phyloP scores from a whole-genome alignment of 768 basidiomycete species.

The Porpolomopsis calyptriformis region DNA sequence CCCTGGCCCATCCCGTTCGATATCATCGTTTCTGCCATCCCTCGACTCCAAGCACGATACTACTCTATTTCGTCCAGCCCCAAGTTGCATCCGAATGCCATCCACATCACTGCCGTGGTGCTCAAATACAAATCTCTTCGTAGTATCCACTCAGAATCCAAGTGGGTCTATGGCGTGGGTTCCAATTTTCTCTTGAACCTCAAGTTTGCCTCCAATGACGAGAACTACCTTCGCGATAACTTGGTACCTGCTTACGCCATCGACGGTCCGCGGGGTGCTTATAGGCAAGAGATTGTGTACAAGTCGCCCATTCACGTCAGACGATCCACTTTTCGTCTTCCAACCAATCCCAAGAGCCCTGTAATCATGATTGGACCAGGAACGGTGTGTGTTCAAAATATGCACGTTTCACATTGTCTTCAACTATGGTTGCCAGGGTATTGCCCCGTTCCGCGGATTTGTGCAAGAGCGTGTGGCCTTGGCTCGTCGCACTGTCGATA shows the following conservation, averaged over 20 bases:
- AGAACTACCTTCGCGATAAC: slow-evolving; percentile 30
- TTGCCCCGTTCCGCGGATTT: slow-evolving; percentile 98
- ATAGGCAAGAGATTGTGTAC: slow-evolving; percentile 59
- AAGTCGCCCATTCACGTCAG: slow-evolving; percentile 91
- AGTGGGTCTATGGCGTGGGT: slow-evolving; percentile 81
- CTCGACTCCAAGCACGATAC: slow-evolving; percentile 92
- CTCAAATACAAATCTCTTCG: slow-evolving; percentile 77
- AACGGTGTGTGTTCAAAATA: slow-evolving; percentile 52
- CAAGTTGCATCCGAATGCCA: slow-evolving; percentile 77
- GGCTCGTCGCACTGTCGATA: slow-evolving; percentile 87
- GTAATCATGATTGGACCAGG: slow-evolving; percentile 99
- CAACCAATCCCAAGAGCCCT: slow-evolving; percentile 96
- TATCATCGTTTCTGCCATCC: slow-evolving; percentile 85
- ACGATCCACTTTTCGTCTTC: slow-evolving; percentile 91
- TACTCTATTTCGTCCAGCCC: slow-evolving; percentile 98
- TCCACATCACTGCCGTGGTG: slow-evolving; percentile 93
- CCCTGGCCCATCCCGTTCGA: slow-evolving; percentile 93
- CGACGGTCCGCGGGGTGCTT: slow-evolving; percentile 82
- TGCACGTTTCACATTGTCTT: slow-evolving; percentile 2
- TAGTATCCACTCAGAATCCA: slow-evolving; percentile 39
- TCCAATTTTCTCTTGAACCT: slow-evolving; percentile 95
- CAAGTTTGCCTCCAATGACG: slow-evolving; percentile 60
- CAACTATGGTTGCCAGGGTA: slow-evolving; percentile 51
- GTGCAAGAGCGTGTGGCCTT: slow-evolving; percentile 96
- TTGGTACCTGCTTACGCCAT: slow-evolving; percentile 67